Evolutionary conservation across 208 protist species (phyloP).

Genomic region (Leishmania arabica): DNA sequence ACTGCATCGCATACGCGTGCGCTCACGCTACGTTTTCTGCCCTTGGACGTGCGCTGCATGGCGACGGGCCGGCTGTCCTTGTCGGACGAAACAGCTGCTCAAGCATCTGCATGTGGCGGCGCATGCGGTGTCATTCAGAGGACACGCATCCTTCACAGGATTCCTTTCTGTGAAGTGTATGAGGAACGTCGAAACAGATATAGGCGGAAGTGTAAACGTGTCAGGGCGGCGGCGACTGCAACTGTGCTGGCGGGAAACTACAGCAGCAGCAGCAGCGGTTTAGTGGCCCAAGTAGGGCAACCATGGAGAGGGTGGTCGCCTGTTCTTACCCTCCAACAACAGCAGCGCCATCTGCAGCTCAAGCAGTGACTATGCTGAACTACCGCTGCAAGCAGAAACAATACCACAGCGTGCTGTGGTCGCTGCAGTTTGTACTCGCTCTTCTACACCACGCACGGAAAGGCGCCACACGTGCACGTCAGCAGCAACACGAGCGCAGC

Average conservation of each 20-base stretch:
- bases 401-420: constrained; percentile 27
- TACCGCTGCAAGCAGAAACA: constrained; percentile 35
- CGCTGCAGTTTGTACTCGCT: constrained; percentile 24
- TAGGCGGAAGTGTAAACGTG: not conserved
- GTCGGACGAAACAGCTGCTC: not conserved
- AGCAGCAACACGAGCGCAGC: not conserved
- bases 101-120: too few species aligned
- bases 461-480: not conserved
- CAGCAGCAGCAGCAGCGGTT: not conserved
- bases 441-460: constrained; percentile 1
- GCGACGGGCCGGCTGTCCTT: not conserved
- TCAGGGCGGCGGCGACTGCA: not conserved
- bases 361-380: not conserved
- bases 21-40: not conserved
- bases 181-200: not conserved
- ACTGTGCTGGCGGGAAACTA: not conserved
- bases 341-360: not conserved
- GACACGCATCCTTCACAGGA: not conserved
- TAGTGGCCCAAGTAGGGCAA: not conserved
- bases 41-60: not conserved
- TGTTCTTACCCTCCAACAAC: not conserved
- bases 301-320: not conserved
- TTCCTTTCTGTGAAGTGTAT: not conserved
- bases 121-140: not conserved
- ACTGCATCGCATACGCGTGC: not conserved